Evolutionary conservation across 192 early-diverging fungal genomes (phyloP), one percentile per base, ranked within the genome.

Genomic region (Dispira simplex): DNA sequence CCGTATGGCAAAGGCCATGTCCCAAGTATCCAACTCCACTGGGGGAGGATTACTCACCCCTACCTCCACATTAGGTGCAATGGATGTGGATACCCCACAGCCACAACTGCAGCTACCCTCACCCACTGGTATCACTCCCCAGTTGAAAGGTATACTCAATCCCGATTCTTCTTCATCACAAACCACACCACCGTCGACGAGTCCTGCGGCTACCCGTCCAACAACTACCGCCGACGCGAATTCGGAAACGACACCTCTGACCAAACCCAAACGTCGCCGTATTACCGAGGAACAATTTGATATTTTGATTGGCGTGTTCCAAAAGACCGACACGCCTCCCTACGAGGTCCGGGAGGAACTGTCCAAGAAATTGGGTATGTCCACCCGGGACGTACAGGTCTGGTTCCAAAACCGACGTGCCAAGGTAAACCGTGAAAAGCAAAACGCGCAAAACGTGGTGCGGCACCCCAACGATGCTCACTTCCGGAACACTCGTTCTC

Each of bases 341-440:
- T 84, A 84, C 67, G 86, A 90, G 70, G 73, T 88, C 32, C 79
- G 88, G 45, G 88, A 88, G 63, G 76, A 71, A 60, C 76, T 87
- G 11, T 82, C 88, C 8, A 81, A 83, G 64, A 77, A 83, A 69
- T 73, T 90, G 25, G 74, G 71, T 63, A 90, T 90, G 88, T 85
- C 85, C 23, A 87, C 86, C 65, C 77, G 88, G 55, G 88, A 90
- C 70, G 83, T 90, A 54, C 88, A 90, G 81, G 87, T 90, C 60
- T 90, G 88, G 88, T 90, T 90, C 74, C 88, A 90, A 73, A 90
- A 90, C 71, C 81, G 88, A 65, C 78, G 88, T 48, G 88, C 88
- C 47, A 90, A 90, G 68, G 83, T 81, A 63, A 90, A 87, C 71
- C 77, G 85, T 56, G 68, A 77, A 68, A 77, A 79, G 66, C 69